Base-by-base conservation (phyloP, 768 basidiomycete species). In the Neoboletus magnificus region DNA sequence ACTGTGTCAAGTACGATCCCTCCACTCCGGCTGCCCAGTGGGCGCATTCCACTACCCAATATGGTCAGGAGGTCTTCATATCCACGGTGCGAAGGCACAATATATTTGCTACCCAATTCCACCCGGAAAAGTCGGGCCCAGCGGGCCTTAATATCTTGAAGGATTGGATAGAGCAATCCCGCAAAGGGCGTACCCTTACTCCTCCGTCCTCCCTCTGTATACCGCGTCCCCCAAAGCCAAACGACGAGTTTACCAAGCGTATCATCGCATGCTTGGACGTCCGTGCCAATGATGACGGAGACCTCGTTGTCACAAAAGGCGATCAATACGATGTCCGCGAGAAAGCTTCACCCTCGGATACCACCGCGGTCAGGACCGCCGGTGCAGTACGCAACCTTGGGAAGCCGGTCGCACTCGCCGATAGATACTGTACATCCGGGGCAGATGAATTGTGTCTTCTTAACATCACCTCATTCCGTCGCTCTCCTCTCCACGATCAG, bases 291-390 rank as follows among this genome's bases (percentile, higher is more conserved):
- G 97, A 99, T 70, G 71, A 85, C 15, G 97, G 97, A 29, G 97
- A 99, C 71, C 85, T 99, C 50, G 94, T 99, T 55, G 97, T 99
- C 1, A 99, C 97, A 41, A 99, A 99, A 76, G 97, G 97, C 54
- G 97, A 99, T 72, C 97, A 97, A 71, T 99, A 99, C 74, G 93
- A 98, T 69, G 95, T 98, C 18, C 91, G 95, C 51, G 95, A 98
- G 73, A 93, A 87, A 65, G 69, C 55, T 44, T 52, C 53, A 51
- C 50, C 68, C n/a, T 61, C 65, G 33, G 62, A 48, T 44, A n/a
- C 65, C 11, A 66, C 41, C 48, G 58, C 73, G 18, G 72, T 80
- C 56, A 73, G 74, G 25, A 73, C 82, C 1, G 86, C 83, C 8
- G 90, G 91, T 27, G 82, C 83, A 0, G 97, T 99, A 13, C 89